Conservation (phyloP, 75 land plant species). For the Adiantum capillusveneris region DNA sequence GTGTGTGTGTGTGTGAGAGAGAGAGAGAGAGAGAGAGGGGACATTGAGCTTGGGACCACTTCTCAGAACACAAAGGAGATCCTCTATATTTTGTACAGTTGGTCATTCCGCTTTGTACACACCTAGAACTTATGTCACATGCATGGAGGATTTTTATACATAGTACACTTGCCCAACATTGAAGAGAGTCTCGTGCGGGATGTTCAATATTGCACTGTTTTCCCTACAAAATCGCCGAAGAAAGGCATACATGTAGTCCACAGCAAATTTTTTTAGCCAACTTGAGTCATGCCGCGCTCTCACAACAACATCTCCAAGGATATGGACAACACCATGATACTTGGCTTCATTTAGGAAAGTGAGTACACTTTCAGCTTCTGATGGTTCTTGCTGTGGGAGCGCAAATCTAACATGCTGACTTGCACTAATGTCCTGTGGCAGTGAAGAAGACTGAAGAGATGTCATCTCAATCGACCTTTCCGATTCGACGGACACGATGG, state of each 20-base stretch:
- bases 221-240: conserved; percentile 73
- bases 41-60: too few relatives aligned
- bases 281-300: conserved; percentile 58
- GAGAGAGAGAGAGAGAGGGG: too few relatives aligned
- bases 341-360: conserved; percentile 49
- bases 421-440: not conserved
- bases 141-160: too few relatives aligned
- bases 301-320: conserved; percentile 74
- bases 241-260: conserved; percentile 73
- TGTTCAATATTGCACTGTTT: conserved; percentile 60
- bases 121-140: too few relatives aligned
- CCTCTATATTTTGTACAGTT: too few relatives aligned
- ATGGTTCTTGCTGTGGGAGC: conserved; percentile 6
- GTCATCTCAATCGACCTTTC: not conserved
- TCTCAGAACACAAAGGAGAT: too few relatives aligned
- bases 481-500: not conserved
- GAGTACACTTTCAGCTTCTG: conserved; percentile 33
- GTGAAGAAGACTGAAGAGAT: too few relatives aligned
- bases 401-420: not conserved
- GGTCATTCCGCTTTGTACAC: too few relatives aligned
- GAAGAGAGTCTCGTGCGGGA: conserved; percentile 78
- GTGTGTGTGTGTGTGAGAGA: too few relatives aligned
- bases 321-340: conserved; percentile 75
- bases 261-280: conserved; percentile 50
- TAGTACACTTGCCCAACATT: conserved; percentile 79